Evolutionary conservation across 1,139 yeast species (phyloP), one percentile per base, ranked within the genome.

Genomic region (Blastobotrys arbuscula): DNA sequence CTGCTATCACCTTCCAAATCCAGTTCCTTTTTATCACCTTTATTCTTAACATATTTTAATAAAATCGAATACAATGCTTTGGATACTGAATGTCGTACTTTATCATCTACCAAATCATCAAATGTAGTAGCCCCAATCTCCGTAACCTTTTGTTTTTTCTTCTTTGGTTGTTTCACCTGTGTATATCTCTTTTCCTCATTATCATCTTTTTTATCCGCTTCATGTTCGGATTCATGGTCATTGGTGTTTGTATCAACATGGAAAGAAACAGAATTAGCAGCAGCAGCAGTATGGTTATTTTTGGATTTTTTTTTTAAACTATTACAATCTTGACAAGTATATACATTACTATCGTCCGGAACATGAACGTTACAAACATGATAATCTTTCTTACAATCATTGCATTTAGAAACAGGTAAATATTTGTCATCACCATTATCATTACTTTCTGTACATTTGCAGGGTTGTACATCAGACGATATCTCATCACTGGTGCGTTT

Each of bases 21-120:
- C 45, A 60, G 57, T 13, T 64, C 63, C 1, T 66, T 60, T 10
- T 59, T 61, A 6, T 55, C 51, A 21, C 64, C 57, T 8, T 74
- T 71, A 13, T 65, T 68, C 1, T 77, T 75, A 36, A 77, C 73
- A 52, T 68, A 72, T 42, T 69, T 68, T 39, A 46, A 51, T 41
- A 73, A 66, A 20, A 71, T 60, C 39, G 63, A 63, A 7, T 58
- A 54, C 48, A 75, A 66, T 51, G 72, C 74, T 31, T 64, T 64
- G 13, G 65, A 65, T 6, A 76, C 79, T 23, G 73, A 67, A 33
- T 63, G 60, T 45, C 80, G 67, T 15, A 73, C 51, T 42, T 45
- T 45, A 26, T 59, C 64, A 3, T 51, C 46, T 13, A 6, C 18
- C 16, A 60, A 49, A 7, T 52, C 55, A 23, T 50, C 55, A 13